Percentiles rank a stretch among this genome's conserved stretches.
Conservation (phyloP, 1,284 basidiomycete genomes). For the Apiotrichum akiyoshidainum region DNA sequence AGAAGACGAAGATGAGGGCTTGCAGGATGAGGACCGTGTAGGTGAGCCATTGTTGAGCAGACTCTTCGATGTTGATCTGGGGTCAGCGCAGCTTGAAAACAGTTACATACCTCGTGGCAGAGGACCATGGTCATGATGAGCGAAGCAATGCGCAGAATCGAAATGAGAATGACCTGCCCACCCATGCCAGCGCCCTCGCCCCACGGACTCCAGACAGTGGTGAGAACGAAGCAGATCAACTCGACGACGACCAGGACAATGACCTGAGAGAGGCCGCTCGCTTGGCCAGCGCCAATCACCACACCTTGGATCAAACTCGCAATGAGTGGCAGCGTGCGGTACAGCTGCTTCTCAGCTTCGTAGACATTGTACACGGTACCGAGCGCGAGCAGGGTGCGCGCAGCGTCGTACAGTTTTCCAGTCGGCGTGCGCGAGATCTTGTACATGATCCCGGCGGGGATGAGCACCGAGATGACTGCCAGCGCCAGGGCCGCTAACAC, state of each 20-base stretch:
- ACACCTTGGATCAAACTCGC: slow-evolving; percentile 76
- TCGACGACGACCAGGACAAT: slow-evolving; percentile 83
- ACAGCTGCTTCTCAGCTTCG: slow-evolving; percentile 84
- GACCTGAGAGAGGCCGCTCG: slow-evolving; percentile 83
- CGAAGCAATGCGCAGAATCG: slow-evolving; percentile 81
- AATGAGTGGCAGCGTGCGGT: slow-evolving; percentile 73
- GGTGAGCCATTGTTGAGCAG: slow-evolving; percentile 83
- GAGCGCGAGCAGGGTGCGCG: slow-evolving; percentile 79
- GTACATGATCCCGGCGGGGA: slow-evolving; percentile 71
- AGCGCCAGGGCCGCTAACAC: slow-evolving; percentile 56
- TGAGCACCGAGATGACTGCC: slow-evolving; percentile 69
- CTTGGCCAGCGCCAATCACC: slow-evolving; percentile 83
- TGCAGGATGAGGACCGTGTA: slow-evolving; percentile 87
- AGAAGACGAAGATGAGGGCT: slow-evolving; percentile 75
- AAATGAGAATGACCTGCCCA: slow-evolving; percentile 83
- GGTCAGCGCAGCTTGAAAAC: slow-evolving; percentile 20
- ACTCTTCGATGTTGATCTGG: slow-evolving; percentile 72
- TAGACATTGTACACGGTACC: slow-evolving; percentile 97
- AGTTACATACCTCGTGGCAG: slow-evolving; percentile 69
- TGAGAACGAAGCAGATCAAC: slow-evolving; percentile 73
- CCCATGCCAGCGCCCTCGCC: slow-evolving; percentile 95
- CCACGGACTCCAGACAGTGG: slow-evolving; percentile 93
- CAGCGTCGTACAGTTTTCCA: slow-evolving; percentile 90
- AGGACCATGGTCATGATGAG: slow-evolving; percentile 85
- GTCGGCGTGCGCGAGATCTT: slow-evolving; percentile 75